phyloP scores from a whole-genome alignment of 1,284 basidiomycete species.

The Ceratobasidium sp. region DNA sequence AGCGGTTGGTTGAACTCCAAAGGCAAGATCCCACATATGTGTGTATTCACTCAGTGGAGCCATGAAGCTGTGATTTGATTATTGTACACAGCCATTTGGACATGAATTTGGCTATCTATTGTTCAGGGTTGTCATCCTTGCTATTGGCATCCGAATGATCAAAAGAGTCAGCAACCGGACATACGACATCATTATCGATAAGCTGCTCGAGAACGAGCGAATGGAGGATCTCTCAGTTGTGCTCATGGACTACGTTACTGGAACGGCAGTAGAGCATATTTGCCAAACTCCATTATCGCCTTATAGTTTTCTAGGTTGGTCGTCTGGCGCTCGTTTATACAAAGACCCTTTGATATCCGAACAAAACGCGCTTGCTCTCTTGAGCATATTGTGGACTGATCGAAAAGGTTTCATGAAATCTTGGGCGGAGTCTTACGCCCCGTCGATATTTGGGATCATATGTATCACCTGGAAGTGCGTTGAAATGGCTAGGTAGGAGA shows the following conservation, averaged over 20 bases:
- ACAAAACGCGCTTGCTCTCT: background rate
- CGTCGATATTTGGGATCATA: background rate
- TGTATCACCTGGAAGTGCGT: constrained; percentile 7
- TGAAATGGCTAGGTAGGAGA: background rate
- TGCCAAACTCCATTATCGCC: background rate
- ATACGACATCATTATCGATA: background rate
- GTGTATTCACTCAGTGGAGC: no score
- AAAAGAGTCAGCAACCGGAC: background rate
- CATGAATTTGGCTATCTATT: background rate
- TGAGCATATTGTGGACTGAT: background rate
- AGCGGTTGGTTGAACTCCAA: background rate
- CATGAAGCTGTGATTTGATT: no score
- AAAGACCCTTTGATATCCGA: background rate
- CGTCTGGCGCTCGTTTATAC: background rate
- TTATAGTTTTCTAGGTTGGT: background rate
- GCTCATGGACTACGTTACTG: background rate
- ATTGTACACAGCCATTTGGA: background rate
- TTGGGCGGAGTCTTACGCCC: constrained; percentile 1
- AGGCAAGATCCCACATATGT: background rate
- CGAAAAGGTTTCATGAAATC: constrained; percentile 7
- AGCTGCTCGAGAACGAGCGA: background rate
- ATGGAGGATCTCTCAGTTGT: background rate
- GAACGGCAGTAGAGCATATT: no score
- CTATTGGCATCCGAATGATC: background rate
- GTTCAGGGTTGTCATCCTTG: background rate